Conservation (phyloP, 306 rosid species). For the Sicyos edulis region DNA sequence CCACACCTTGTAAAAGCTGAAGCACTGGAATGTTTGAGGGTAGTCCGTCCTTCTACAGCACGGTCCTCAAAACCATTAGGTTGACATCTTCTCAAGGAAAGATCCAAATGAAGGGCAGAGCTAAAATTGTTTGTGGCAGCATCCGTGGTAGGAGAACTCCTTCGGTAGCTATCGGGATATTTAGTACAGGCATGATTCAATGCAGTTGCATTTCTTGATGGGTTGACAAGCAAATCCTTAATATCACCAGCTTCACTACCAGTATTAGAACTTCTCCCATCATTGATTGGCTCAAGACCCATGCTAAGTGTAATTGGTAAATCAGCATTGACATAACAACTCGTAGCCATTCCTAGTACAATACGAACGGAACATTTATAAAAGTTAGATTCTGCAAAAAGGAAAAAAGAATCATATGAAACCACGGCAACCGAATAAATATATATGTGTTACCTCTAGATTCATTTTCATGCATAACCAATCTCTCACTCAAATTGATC, state of each 20-base stretch:
- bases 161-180: slow-evolving; percentile 35
- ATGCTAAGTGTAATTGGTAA: slow-evolving; percentile 33
- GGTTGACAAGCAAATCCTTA: slow-evolving; percentile 37
- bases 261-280: slow-evolving; percentile 31
- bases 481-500: slow-evolving; percentile 33
- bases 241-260: slow-evolving; percentile 35
- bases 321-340: slow-evolving; percentile 32
- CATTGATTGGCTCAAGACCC: slow-evolving; percentile 40
- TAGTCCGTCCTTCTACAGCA: slow-evolving; percentile 46
- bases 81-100: slow-evolving; percentile 68
- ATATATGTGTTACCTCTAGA: slow-evolving; percentile 45
- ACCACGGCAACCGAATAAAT: slow-evolving; percentile 11
- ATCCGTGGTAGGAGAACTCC: slow-evolving; percentile 40
- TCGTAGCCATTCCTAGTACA: slow-evolving; percentile 38
- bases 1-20: slow-evolving; percentile 81
- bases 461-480: slow-evolving; percentile 33
- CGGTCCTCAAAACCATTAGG: slow-evolving; percentile 45
- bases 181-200: slow-evolving; percentile 38
- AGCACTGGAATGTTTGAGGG: slow-evolving; percentile 55
- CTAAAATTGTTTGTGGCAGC: slow-evolving; percentile 46
- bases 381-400: slow-evolving; percentile 28
- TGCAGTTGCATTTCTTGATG: slow-evolving; percentile 57
- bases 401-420: slow-evolving; percentile 6
- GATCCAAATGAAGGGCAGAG: slow-evolving; percentile 63
- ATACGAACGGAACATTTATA: slow-evolving; percentile 9